phyloP scores from a whole-genome alignment of 345 rosid species.

The Ailanthus altissimus region DNA sequence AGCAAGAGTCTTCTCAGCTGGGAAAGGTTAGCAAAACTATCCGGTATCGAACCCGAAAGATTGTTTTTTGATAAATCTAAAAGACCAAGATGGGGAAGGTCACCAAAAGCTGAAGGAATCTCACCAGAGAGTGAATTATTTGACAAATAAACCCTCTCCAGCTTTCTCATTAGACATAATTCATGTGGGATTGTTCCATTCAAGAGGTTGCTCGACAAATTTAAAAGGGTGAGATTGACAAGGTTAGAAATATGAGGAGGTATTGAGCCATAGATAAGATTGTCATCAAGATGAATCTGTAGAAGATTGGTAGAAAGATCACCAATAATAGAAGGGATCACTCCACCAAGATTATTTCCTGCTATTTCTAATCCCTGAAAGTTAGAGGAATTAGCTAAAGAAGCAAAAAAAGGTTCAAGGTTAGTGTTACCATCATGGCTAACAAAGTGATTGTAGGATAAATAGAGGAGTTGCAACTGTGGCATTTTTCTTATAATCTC shows the following conservation, averaged over 20 bases:
- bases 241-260: constrained; percentile 80
- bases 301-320: constrained; percentile 62
- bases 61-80: constrained; percentile 79
- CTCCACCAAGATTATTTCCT: constrained; percentile 70
- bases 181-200: constrained; percentile 68
- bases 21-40: constrained; percentile 69
- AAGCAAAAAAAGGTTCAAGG: constrained; percentile 71
- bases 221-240: constrained; percentile 67
- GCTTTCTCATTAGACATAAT: constrained; percentile 58
- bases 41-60: constrained; percentile 78
- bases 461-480: constrained; percentile 67
- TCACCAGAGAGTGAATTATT: constrained; percentile 70
- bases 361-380: constrained; percentile 79
- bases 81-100: constrained; percentile 75
- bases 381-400: constrained; percentile 57
- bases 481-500: constrained; percentile 58
- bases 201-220: constrained; percentile 80
- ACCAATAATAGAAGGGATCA: constrained; percentile 61
- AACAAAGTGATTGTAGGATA: constrained; percentile 71
- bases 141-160: constrained; percentile 82
- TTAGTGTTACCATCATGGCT: constrained; percentile 76
- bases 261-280: constrained; percentile 66
- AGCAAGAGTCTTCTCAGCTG: constrained; percentile 76
- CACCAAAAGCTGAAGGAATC: constrained; percentile 71
- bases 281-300: constrained; percentile 76